Evolutionary conservation across 768 basidiomycete genomes (phyloP).

Genomic region (Leccinellum albellum): DNA sequence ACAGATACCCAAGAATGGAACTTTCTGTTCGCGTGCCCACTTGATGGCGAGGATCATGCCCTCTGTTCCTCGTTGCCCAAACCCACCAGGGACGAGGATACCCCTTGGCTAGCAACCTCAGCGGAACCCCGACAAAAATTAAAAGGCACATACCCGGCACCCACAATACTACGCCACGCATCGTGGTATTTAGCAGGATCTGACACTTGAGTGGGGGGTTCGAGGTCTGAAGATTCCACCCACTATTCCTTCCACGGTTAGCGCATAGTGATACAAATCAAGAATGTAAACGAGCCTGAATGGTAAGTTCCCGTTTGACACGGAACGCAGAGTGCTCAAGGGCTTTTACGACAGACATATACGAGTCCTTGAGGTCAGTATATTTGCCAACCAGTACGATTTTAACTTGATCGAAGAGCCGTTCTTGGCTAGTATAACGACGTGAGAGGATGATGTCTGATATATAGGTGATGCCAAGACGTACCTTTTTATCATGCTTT

Average conservation of each 20-base stretch:
- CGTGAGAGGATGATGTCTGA: background rate
- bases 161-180: conserved; percentile 90
- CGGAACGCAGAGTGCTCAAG: conserved; percentile 96
- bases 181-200: conserved; percentile 90
- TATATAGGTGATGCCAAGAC: conserved; percentile 18
- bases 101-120: conserved; percentile 50
- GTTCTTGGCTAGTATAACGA: conserved; percentile 68
- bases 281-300: conserved; percentile 56
- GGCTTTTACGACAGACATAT: conserved; percentile 97
- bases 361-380: conserved; percentile 94
- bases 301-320: conserved; percentile 75
- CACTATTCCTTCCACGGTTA: conserved; percentile 49
- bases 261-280: background rate
- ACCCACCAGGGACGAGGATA: conserved; percentile 96
- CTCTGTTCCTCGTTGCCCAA: conserved; percentile 89
- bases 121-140: background rate
- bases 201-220: conserved; percentile 72
- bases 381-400: conserved; percentile 97
- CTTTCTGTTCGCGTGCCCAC: conserved; percentile 91
- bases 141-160: conserved; percentile 64
- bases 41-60: conserved; percentile 99
- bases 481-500: conserved; percentile 75
- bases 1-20: conserved; percentile 96
- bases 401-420: conserved; percentile 82
- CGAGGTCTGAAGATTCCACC: conserved; percentile 94